Evolutionary conservation across 768 basidiomycete species (phyloP).

Genomic region (Rhodotorula diobovata): DNA sequence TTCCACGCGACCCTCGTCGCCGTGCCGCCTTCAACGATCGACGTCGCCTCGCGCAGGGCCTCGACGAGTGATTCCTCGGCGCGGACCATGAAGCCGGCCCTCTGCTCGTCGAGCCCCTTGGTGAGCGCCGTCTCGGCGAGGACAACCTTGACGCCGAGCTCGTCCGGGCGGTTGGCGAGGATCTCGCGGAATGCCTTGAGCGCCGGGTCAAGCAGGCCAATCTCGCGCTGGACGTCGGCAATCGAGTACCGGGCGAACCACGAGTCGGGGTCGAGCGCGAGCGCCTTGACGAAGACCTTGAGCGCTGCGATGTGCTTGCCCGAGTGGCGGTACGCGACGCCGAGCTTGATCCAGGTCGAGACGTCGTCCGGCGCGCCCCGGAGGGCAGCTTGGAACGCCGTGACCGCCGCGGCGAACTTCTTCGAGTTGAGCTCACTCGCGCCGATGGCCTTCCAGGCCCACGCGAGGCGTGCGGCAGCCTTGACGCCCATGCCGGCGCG

Average conservation of each 20-base stretch:
- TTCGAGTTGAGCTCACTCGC: conserved; percentile 65
- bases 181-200: conserved; percentile 62
- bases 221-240: conserved; percentile 74
- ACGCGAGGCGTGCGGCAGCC: conserved; percentile 68
- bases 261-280: conserved; percentile 65
- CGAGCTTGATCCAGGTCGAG: conserved; percentile 80
- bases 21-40: conserved; percentile 54
- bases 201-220: conserved; percentile 70
- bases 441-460: conserved; percentile 98
- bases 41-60: conserved; percentile 57
- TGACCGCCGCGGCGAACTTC: conserved; percentile 38
- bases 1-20: conserved; percentile 80
- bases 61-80: conserved; percentile 67
- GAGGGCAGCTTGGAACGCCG: conserved; percentile 41
- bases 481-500: conserved; percentile 57
- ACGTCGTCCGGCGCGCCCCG: conserved; percentile 59
- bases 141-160: conserved; percentile 67
- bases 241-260: conserved; percentile 82
- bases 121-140: conserved; percentile 69
- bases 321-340: conserved; percentile 82
- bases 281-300: conserved; percentile 74
- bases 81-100: conserved; percentile 67
- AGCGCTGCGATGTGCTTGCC: conserved; percentile 84
- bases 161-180: conserved; percentile 57
- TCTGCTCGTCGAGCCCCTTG: conserved; percentile 61